Conservation (phyloP, 1,284 basidiomycete genomes). For the Cutaneotrichosporon cyanovorans region DNA sequence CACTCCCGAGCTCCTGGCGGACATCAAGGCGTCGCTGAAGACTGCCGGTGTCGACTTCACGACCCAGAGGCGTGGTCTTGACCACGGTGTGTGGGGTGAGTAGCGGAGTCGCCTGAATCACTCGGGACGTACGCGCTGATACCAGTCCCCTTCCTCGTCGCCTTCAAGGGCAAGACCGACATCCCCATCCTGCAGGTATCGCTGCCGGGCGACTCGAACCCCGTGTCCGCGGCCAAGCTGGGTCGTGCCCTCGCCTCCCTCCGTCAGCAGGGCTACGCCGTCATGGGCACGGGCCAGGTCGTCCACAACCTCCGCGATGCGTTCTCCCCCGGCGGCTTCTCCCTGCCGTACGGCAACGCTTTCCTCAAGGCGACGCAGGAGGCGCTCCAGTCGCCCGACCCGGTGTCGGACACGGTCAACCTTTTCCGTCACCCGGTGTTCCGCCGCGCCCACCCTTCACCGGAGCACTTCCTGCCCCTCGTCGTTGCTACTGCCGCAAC, state of each 20-base stretch:
- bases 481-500: slow-evolving; percentile 35
- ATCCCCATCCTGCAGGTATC: slow-evolving; percentile 47
- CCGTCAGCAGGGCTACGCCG: slow-evolving; percentile 34
- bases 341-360: slow-evolving; percentile 7
- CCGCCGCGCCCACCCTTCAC: slow-evolving; percentile 39
- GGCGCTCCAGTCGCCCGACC: slow-evolving; percentile 18
- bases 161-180: slow-evolving; percentile 36
- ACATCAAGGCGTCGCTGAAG: slow-evolving; percentile 31
- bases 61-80: slow-evolving; percentile 40
- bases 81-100: slow-evolving; percentile 48
- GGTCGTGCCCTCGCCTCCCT: slow-evolving; percentile 43
- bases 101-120: not conserved
- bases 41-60: slow-evolving; percentile 23
- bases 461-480: slow-evolving; percentile 42
- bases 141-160: slow-evolving; percentile 46
- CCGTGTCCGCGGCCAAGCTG: slow-evolving; percentile 39
- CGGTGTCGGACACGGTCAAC: slow-evolving; percentile 15
- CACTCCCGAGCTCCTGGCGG: slow-evolving; percentile 25
- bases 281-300: slow-evolving; percentile 39
- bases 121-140: slow-evolving; percentile 34
- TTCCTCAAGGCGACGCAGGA: slow-evolving; percentile 26
- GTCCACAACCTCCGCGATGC: slow-evolving; percentile 40
- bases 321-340: not conserved
- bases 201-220: slow-evolving; percentile 39
- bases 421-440: slow-evolving; percentile 33